Evolutionary conservation across 768 basidiomycete species (phyloP).

Genomic region (Suillus tomentosus): DNA sequence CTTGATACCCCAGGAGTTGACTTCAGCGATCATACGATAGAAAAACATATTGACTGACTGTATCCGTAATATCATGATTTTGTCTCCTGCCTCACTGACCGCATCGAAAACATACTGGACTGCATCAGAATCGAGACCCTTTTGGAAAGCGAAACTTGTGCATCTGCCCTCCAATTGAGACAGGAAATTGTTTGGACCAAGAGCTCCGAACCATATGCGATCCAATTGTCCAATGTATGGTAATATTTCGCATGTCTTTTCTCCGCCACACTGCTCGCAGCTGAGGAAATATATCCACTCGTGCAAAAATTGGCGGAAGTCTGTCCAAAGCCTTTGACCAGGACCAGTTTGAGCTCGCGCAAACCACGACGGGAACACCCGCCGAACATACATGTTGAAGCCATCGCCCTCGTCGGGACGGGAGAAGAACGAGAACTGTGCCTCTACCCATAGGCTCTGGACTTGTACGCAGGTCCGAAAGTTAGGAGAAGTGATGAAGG

Average conservation of each 20-base stretch:
- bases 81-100: background rate
- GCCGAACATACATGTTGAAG: background rate
- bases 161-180: background rate
- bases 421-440: background rate
- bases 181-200: background rate
- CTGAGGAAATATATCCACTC: constrained; percentile 4
- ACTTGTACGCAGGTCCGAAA: constrained; percentile 35
- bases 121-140: background rate
- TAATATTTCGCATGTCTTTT: constrained; percentile 1
- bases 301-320: background rate
- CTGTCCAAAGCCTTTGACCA: background rate
- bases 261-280: background rate
- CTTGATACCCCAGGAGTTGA: no score
- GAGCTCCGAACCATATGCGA: constrained; percentile 5
- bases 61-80: background rate
- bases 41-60: background rate
- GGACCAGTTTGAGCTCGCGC: background rate
- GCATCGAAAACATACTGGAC: background rate
- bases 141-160: background rate
- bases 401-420: background rate
- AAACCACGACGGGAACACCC: background rate
- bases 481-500: constrained; percentile 30
- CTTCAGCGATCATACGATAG: no score
- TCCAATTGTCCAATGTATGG: constrained; percentile 4
- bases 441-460: constrained; percentile 34